Evolutionary conservation across 148 eudicot genomes (phyloP), one percentile per base, ranked within the genome.

Genomic region (Fallopia convolvulus): DNA sequence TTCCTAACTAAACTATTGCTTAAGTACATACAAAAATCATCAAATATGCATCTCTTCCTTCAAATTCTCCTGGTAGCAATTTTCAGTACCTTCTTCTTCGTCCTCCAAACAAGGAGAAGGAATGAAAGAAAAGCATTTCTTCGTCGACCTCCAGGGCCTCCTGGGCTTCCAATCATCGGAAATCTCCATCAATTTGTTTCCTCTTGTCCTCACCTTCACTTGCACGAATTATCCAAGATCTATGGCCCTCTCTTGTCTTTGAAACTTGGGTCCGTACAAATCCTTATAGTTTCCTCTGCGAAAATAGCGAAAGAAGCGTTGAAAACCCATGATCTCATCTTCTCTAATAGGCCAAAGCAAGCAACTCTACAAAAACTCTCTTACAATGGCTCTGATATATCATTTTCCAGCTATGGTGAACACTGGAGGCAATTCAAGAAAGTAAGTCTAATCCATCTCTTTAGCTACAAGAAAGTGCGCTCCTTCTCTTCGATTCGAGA

Each of bases 171-270:
- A 23, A 2, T 84, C 42, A 76, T 81, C 1, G 84, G 86, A 56
- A 81, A 81, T 47, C 52, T 84, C 12, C 86, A 76, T 75, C 82
- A 78, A 6, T 63, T 65, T 26, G 78, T 75, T 70, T 21, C 70
- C 55, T 14, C 30, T 6, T 21, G 46, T 21, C 83, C 83, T 65
- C 83, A 83, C 44, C 2, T 80, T 2, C 65, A 71, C 77, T 63
- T 80, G 4, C 41, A 80, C n/a, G 70, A 78, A 6, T 74, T 83
- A 7, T 78, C 79, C 79, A 78, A 83, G 36, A 75, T 53, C 56
- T 80, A 83, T 33, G 86, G 86, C 14, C 83, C 83, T 1, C 77
- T 83, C 44, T 3, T 83, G 63, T 60, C 56, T 41, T 36, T 83
- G 61, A 75, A 68, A 5, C 33, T 83, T 12, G 86, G 86, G 1